These are phyloP conservation scores for Hanseniaspora lachancei DNA, from an alignment of 805 yeast genomes.

Conservation along the genomic window DNA sequence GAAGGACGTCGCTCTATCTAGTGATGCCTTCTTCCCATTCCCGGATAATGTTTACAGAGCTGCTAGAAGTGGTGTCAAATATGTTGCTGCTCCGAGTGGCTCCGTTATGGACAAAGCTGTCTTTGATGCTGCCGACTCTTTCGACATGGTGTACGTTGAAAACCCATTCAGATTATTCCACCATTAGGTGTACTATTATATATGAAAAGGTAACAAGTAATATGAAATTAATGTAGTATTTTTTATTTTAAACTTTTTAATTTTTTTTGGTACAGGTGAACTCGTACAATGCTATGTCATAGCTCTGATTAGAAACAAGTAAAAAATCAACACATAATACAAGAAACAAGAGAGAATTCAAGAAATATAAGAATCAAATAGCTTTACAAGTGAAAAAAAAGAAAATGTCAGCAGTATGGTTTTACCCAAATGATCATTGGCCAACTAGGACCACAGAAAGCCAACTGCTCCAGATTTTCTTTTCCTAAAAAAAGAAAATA, in stretches of 20 bases:
- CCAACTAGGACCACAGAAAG: conserved; percentile 46
- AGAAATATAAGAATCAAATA: neutral
- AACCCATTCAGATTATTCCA: conserved; percentile 97
- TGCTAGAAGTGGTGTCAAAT: conserved; percentile 90
- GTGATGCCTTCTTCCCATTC: conserved; percentile 99
- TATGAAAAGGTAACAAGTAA: neutral
- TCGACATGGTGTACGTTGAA: conserved; percentile 83
- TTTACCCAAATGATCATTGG: conserved; percentile 97
- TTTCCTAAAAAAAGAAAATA: neutral
- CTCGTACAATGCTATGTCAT: too few relatives aligned
- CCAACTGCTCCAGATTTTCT: neutral
- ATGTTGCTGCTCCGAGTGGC: conserved; percentile 92
- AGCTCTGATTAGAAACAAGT: neutral
- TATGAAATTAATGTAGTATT: neutral
- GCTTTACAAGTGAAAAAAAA: neutral
- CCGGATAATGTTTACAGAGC: conserved; percentile 98
- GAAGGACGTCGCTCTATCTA: conserved; percentile 76
- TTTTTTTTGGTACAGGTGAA: neutral
- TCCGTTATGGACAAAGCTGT: conserved; percentile 97
- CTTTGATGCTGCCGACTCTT: conserved; percentile 86
- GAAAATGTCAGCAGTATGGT: conserved; percentile 94
- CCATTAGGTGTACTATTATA: conserved; percentile 39
- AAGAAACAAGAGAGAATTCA: neutral
- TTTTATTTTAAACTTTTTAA: neutral
- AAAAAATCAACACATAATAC: neutral